phyloP scores from a whole-genome alignment of 345 rosid genomes.

The Angophora floribunda region DNA sequence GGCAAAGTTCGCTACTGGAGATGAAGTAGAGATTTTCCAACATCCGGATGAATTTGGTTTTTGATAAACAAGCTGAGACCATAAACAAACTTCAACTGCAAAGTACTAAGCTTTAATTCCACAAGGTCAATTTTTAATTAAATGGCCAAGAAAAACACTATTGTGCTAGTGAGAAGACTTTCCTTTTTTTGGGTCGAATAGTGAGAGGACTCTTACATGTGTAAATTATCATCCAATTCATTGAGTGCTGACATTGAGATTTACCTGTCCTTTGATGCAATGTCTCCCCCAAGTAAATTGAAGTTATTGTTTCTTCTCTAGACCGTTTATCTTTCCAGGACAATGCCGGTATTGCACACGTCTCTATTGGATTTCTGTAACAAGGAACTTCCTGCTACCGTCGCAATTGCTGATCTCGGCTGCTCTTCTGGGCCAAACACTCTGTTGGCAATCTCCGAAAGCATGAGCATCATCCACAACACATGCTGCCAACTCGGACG shows the following conservation, averaged over 20 bases:
- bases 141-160: background rate
- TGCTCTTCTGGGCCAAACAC: conserved; percentile 38
- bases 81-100: background rate
- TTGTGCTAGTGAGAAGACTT: background rate
- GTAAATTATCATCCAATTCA: background rate
- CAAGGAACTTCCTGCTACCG: background rate
- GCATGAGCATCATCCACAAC: conserved; percentile 2
- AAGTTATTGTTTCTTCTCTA: background rate
- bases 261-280: background rate
- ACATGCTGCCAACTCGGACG: conserved; percentile 1
- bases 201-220: background rate
- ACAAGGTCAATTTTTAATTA: background rate
- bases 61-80: background rate
- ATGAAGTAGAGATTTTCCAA: background rate
- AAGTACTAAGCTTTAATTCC: background rate
- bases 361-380: conserved; percentile 15
- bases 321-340: conserved; percentile 7
- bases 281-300: background rate
- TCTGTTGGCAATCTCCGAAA: conserved; percentile 2
- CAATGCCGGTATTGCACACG: conserved; percentile 5
- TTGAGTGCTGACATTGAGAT: background rate
- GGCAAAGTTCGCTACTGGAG: background rate
- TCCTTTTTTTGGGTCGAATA: no score
- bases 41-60: background rate
- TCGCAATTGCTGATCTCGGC: conserved; percentile 30